Percentiles rank a stretch among this genome's conserved stretches.
Conservation (phyloP, 495 filamentous ascomycete species). For the Tirmania nivea region DNA sequence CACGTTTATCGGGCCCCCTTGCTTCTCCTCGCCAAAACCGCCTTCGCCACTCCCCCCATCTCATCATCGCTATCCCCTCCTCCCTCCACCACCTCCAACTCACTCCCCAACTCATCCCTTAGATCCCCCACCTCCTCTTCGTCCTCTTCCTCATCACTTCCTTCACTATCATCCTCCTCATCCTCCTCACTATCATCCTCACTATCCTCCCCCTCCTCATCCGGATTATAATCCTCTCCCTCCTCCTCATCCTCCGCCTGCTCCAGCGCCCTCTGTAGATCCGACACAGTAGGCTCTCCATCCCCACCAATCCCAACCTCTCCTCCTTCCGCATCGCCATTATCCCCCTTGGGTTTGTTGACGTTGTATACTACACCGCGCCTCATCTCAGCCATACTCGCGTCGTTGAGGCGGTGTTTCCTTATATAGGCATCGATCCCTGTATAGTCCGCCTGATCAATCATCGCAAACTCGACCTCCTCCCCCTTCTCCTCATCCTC, state of each 20-base stretch:
- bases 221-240: constrained; percentile 61
- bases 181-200: constrained; percentile 30
- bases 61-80: not conserved
- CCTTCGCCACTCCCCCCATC: not conserved
- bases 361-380: constrained; percentile 57
- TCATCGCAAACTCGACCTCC: constrained; percentile 68
- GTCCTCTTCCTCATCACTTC: constrained; percentile 27
- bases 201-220: constrained; percentile 38
- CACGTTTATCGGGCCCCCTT: not conserved
- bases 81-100: constrained; percentile 20
- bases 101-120: constrained; percentile 17
- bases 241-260: constrained; percentile 66
- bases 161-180: constrained; percentile 28
- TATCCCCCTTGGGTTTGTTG: constrained; percentile 36
- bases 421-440: constrained; percentile 74
- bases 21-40: not conserved
- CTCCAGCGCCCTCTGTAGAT: constrained; percentile 48
- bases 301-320: constrained; percentile 32
- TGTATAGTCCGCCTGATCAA: constrained; percentile 64
- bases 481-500: constrained; percentile 20
- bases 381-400: constrained; percentile 71
- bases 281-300: constrained; percentile 24
- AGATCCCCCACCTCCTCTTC: constrained; percentile 29
- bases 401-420: constrained; percentile 62
- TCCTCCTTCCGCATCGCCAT: constrained; percentile 24